A percentile compares a stretch with the other conserved stretches of the same genome.
phyloP scores from a whole-genome alignment of 345 rosid genomes.

The Eucalyptus erythrocorys region DNA sequence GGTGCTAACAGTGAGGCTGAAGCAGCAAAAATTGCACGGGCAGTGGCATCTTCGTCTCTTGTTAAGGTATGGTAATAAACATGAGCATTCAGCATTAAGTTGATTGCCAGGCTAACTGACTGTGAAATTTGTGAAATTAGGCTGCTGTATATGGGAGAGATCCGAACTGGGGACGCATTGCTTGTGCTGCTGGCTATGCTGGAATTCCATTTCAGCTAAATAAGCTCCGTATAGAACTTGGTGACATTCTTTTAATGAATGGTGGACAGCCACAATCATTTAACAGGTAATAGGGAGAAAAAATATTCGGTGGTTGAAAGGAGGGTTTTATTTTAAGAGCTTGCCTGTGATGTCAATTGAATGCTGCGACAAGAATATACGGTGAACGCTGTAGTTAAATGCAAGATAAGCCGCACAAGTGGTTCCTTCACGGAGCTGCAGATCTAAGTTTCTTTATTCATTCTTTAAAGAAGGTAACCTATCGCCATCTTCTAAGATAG shows the following conservation, averaged over 20 bases:
- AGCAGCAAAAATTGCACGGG: conserved; percentile 84
- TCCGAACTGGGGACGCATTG: conserved; percentile 96
- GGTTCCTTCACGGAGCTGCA: background rate
- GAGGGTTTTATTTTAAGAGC: background rate
- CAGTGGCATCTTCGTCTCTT: conserved; percentile 91
- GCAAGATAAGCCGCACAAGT: background rate
- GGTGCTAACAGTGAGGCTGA: conserved; percentile 65
- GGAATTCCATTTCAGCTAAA: conserved; percentile 54
- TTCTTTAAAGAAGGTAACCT: background rate
- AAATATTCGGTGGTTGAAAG: background rate
- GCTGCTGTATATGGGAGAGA: conserved; percentile 96
- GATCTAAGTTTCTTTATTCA: background rate
- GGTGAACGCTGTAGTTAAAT: background rate
- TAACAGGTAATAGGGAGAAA: conserved; percentile 40
- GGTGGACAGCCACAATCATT: conserved; percentile 84
- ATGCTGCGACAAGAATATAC: background rate
- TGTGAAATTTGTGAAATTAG: conserved; percentile 9
- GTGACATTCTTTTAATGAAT: conserved; percentile 80
- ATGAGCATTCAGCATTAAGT: background rate
- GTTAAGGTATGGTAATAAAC: conserved; percentile 50
- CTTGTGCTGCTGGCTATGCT: conserved; percentile 90
- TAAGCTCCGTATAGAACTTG: conserved; percentile 54
- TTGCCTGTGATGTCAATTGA: background rate
- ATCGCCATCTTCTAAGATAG: background rate
- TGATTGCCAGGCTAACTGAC: background rate